Evolutionary conservation across 2,329 filamentous ascomycete species (phyloP).

Genomic region (Verruconis gallopava): DNA sequence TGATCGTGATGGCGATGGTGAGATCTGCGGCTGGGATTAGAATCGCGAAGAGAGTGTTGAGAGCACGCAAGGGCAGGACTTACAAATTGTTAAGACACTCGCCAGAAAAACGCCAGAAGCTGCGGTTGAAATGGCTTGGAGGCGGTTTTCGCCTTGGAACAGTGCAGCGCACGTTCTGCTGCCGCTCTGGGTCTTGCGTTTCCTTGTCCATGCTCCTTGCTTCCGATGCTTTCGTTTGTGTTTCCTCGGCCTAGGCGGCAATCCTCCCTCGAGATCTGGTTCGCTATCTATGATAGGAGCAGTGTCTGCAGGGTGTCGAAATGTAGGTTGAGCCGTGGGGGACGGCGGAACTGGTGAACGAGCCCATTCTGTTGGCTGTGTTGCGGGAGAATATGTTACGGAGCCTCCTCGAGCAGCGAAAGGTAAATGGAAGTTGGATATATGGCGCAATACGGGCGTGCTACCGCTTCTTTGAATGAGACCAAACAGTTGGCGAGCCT

Average conservation of each 20-base stretch:
- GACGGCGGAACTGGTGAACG: neutral
- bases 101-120: constrained; percentile 52
- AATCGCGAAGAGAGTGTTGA: too few relatives aligned
- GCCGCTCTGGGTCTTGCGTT: neutral
- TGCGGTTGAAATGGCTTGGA: constrained; percentile 39
- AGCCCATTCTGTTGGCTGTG: constrained; percentile 8
- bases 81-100: constrained; percentile 52
- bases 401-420: neutral
- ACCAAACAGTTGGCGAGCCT: neutral
- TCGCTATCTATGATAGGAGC: neutral
- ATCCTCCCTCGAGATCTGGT: neutral
- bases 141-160: constrained; percentile 21
- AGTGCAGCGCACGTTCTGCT: constrained; percentile 3
- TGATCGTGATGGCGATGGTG: constrained; percentile 53
- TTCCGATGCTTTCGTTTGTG: constrained; percentile 12
- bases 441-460: neutral
- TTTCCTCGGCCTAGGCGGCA: constrained; percentile 1
- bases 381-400: constrained; percentile 6
- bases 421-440: neutral
- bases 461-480: neutral
- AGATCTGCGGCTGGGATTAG: too few relatives aligned
- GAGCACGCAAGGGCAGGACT: too few relatives aligned
- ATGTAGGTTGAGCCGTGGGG: neutral
- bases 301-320: constrained; percentile 8
- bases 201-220: constrained; percentile 3